phyloP scores from a whole-genome alignment of 2,329 filamentous ascomycete genomes.

The Cytospora leucostoma region DNA sequence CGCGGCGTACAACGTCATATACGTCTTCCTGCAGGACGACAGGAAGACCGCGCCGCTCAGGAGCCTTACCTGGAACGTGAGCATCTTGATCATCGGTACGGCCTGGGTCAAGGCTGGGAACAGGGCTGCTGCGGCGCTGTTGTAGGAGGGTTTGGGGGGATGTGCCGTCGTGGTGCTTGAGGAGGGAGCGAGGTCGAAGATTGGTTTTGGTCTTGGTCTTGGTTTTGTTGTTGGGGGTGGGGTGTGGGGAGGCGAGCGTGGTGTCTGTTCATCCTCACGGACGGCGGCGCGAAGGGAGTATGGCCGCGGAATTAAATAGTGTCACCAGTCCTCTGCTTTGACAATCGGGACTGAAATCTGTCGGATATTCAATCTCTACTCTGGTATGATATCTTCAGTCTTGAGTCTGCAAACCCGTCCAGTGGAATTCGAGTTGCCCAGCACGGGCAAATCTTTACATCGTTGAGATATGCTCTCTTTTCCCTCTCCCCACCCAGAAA shows the following conservation, averaged over 20 bases:
- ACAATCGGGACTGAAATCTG: background rate
- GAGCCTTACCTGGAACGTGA: constrained; percentile 41
- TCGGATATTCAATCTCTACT: background rate
- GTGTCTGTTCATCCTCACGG: background rate
- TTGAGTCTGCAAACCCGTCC: background rate
- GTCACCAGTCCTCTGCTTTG: background rate
- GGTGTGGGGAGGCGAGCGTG: no score
- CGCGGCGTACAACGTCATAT: constrained; percentile 44
- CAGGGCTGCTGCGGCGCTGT: constrained; percentile 27
- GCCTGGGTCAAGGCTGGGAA: constrained; percentile 47
- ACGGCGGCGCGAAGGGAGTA: background rate
- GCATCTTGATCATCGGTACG: constrained; percentile 38
- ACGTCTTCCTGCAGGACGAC: constrained; percentile 47
- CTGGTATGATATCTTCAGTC: background rate
- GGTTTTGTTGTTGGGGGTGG: no score
- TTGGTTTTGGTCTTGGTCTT: no score
- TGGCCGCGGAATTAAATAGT: background rate
- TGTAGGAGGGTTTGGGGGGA: background rate
- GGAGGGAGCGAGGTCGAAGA: no score
- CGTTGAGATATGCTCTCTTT: background rate
- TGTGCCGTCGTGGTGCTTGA: no score
- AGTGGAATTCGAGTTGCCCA: background rate
- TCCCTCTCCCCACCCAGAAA: background rate
- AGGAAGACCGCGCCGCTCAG: constrained; percentile 41
- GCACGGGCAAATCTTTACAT: background rate